phyloP scores from a whole-genome alignment of 257 asterid genomes.

The Cynanchum wilfordii region DNA sequence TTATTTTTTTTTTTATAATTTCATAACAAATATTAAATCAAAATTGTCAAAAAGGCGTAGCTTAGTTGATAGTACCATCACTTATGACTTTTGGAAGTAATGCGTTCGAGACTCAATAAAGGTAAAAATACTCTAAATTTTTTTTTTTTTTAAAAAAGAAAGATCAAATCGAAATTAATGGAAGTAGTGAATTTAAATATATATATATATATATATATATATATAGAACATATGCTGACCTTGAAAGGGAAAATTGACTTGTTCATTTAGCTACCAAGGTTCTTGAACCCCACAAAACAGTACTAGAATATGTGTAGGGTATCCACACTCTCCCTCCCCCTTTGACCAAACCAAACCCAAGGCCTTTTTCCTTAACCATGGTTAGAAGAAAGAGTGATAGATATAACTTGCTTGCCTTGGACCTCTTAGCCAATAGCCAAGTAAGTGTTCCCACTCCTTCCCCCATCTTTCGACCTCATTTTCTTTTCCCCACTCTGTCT shows the following conservation, averaged over 20 bases:
- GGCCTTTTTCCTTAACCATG: constrained; percentile 27
- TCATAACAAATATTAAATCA: too few relatives aligned
- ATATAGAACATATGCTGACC: background rate
- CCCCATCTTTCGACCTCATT: constrained; percentile 17
- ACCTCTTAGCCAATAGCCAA: constrained; percentile 23
- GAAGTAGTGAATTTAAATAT: too few relatives aligned
- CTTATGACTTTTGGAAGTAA: too few relatives aligned
- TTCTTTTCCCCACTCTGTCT: constrained; percentile 5
- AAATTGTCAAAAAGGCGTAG: too few relatives aligned
- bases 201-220: too few relatives aligned
- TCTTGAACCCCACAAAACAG: background rate
- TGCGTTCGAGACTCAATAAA: too few relatives aligned
- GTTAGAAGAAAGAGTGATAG: constrained; percentile 24
- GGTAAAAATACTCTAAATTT: too few relatives aligned
- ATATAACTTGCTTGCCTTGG: constrained; percentile 21
- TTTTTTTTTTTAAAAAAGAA: too few relatives aligned
- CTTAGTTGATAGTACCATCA: too few relatives aligned
- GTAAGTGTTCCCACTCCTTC: constrained; percentile 13
- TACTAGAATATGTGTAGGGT: background rate
- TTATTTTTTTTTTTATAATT: too few relatives aligned
- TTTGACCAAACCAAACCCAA: constrained; percentile 4
- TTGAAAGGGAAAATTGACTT: background rate
- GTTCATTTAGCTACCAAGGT: background rate
- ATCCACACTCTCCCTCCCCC: background rate
- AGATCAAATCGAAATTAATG: too few relatives aligned